Evolutionary conservation across 2,329 filamentous ascomycete species (phyloP).

Genomic region (Apiospora marii): DNA sequence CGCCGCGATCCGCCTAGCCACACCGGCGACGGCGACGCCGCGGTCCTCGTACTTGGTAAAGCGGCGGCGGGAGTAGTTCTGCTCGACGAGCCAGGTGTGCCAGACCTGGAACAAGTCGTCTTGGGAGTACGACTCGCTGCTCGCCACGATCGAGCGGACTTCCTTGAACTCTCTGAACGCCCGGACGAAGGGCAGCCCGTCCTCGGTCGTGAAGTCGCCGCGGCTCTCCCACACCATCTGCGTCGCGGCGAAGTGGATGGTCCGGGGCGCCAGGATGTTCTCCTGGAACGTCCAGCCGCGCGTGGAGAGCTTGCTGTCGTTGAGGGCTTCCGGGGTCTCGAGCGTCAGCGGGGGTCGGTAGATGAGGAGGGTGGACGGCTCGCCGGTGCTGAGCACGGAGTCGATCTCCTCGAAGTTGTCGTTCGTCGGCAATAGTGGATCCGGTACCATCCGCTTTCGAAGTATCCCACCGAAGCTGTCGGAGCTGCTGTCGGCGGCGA

Average conservation of each 20-base stretch:
- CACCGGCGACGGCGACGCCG: neutral
- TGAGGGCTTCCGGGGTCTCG: neutral
- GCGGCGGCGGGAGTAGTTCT: neutral
- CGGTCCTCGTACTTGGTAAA: constrained; percentile 1
- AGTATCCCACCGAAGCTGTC: neutral
- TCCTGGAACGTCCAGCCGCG: constrained; percentile 27
- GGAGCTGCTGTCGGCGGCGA: constrained; percentile 9
- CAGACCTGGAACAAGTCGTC: constrained; percentile 7
- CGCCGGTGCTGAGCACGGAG: neutral
- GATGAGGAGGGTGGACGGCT: neutral
- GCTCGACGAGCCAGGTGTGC: neutral
- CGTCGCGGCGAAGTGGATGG: constrained; percentile 22
- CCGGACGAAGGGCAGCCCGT: neutral
- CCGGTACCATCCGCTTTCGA: neutral
- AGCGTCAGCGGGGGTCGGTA: neutral
- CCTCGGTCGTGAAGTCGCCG: constrained; percentile 24
- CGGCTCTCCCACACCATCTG: constrained; percentile 27
- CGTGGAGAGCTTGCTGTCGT: constrained; percentile 19
- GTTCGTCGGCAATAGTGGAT: neutral
- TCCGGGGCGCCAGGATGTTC: constrained; percentile 24
- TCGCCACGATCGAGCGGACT: neutral
- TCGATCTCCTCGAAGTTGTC: neutral
- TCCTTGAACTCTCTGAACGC: neutral
- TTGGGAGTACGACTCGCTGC: neutral
- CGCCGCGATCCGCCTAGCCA: neutral